Evolutionary conservation across 2,329 filamentous ascomycete species (phyloP).

Genomic region (Whalleya microplaca): DNA sequence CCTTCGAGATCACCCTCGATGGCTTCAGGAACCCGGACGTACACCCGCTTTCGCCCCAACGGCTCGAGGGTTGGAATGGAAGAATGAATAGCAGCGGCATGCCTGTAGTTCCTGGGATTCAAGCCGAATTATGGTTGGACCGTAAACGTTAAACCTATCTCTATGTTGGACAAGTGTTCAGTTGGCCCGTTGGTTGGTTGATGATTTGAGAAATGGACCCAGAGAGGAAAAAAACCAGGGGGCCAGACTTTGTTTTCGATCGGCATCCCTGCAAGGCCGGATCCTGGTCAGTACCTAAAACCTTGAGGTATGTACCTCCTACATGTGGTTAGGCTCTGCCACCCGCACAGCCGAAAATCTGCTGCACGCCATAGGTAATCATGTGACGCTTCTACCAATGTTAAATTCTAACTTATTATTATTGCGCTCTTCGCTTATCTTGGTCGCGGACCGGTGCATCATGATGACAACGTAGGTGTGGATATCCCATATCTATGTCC

Average conservation of each 20-base stretch:
- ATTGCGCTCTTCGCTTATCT: too few relatives aligned
- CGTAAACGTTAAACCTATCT: conserved; percentile 8
- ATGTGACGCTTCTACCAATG: neutral
- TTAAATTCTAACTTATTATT: neutral
- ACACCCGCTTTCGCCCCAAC: conserved; percentile 5
- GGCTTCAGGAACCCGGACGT: conserved; percentile 4
- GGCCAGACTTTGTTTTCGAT: neutral
- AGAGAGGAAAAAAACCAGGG: neutral
- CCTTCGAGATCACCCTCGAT: too few relatives aligned
- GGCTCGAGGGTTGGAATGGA: conserved; percentile 9
- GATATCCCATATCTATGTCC: neutral
- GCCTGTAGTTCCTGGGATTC: neutral
- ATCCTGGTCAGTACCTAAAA: neutral
- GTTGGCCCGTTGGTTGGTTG: conserved; percentile 2
- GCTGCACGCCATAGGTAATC: neutral
- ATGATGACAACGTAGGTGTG: neutral
- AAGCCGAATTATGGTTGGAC: conserved; percentile 5
- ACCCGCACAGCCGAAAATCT: neutral
- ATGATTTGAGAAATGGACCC: neutral
- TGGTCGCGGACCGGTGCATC: neutral
- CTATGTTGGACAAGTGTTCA: neutral
- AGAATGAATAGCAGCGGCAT: neutral
- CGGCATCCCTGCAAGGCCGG: neutral
- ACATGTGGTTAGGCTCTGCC: neutral
- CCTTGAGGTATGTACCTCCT: too few relatives aligned